These are phyloP conservation scores for Hypoxylon sp. DNA, from an alignment of 2,329 filamentous ascomycete genomes.

Conservation along the genomic window DNA sequence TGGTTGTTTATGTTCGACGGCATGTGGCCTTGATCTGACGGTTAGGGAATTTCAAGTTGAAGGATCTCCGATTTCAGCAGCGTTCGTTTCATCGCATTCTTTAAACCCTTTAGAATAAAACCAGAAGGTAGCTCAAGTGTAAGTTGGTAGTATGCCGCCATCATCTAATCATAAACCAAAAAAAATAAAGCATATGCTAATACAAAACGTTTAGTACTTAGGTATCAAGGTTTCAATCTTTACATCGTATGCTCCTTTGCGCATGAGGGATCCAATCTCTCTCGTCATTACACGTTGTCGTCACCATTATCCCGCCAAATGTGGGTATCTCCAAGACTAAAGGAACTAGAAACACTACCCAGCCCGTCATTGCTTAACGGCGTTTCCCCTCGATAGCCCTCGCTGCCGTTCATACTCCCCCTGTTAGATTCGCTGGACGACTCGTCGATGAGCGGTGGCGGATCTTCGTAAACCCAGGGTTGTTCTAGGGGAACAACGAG, in stretches of 20 bases:
- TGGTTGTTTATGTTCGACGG: slow-evolving; percentile 60
- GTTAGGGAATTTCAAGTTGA: neutral
- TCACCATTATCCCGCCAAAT: slow-evolving; percentile 40
- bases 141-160: too few species aligned
- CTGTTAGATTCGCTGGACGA: slow-evolving; percentile 29
- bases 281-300: slow-evolving; percentile 33
- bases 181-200: too few species aligned
- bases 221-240: slow-evolving; percentile 32
- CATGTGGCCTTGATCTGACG: slow-evolving; percentile 49
- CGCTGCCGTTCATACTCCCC: slow-evolving; percentile 26
- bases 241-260: slow-evolving; percentile 9
- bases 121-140: too few species aligned
- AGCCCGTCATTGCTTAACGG: slow-evolving; percentile 25
- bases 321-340: slow-evolving; percentile 42
- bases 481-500: slow-evolving; percentile 73
- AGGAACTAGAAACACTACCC: slow-evolving; percentile 42
- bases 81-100: too few species aligned
- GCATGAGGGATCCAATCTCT: slow-evolving; percentile 15
- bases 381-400: slow-evolving; percentile 5
- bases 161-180: too few species aligned
- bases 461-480: slow-evolving; percentile 72
- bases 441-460: slow-evolving; percentile 51
- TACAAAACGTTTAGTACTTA: too few species aligned
- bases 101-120: too few species aligned
- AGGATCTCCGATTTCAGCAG: too few species aligned